phyloP scores from a whole-genome alignment of 768 basidiomycete genomes.

The Mycena chlorophos region DNA sequence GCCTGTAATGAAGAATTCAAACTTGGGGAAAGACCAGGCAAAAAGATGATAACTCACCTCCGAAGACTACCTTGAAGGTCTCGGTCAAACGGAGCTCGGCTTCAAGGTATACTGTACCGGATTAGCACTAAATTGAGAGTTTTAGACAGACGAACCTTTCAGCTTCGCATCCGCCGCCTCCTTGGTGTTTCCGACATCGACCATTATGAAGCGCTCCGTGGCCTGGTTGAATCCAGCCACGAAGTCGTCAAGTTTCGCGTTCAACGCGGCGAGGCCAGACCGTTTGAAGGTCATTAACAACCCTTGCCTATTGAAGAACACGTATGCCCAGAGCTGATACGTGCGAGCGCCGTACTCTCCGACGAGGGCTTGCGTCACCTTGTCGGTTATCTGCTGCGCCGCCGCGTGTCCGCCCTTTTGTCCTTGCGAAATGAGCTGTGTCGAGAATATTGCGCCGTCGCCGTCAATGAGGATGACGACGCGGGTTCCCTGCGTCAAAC shows the following conservation, averaged over 20 bases:
- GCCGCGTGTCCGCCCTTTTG: conserved; percentile 40
- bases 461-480: conserved; percentile 53
- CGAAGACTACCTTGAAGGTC: too few relatives aligned
- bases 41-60: conserved; percentile 39
- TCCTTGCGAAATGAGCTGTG: conserved; percentile 40
- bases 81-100: too few relatives aligned
- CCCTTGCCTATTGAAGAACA: conserved; percentile 46
- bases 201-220: conserved; percentile 46
- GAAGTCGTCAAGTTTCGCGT: conserved; percentile 46
- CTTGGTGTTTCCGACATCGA: conserved; percentile 53
- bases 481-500: too few relatives aligned
- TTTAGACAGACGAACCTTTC: too few relatives aligned
- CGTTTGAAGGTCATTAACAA: conserved; percentile 38
- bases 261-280: conserved; percentile 29
- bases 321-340: conserved; percentile 39
- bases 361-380: neutral
- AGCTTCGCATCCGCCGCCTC: conserved; percentile 57
- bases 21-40: conserved; percentile 7
- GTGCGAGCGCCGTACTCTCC: too few relatives aligned
- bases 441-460: conserved; percentile 43
- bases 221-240: conserved; percentile 52
- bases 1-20: conserved; percentile 37
- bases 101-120: too few relatives aligned
- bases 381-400: conserved; percentile 19
- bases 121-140: too few relatives aligned